Base-by-base conservation (phyloP, 352 stramenopile species). In the Phytophthora sansomeana region DNA sequence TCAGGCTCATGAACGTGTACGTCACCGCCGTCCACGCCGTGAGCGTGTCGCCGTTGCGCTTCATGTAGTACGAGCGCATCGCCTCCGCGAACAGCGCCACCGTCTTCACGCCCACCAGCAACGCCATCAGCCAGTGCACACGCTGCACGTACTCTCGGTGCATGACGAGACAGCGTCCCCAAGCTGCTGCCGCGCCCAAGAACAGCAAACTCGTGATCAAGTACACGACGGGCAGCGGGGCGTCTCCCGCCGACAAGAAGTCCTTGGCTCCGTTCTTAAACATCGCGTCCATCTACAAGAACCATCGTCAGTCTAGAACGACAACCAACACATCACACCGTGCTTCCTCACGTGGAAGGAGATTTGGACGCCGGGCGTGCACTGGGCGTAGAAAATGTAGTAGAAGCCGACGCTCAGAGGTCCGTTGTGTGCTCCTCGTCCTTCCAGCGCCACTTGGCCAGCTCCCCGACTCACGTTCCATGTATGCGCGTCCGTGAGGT, bases 41-140 rank as follows among this genome's bases (percentile, higher is more conserved):
- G 21, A 95, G 67, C 49, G 93, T 91, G 69, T 98, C 87, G 8
- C 97, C 97, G 51, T 97, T 95, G 13, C 89, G 74, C 61, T 97
- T 95, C 82, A 99, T 98, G 77, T 97, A 98, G 78, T 98, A 97
- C 67, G 96, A 98, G 47, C 95, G 89, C 76, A 98, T 89, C 14
- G 90, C 87, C 75, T 99, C 96, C 69, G 95, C 96, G 53, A 99
- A 96, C n/a, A 98, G 72, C 30, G 92, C 90, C 16, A 98, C 33
- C 8, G 84, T 85, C 75, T 99, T 99, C 61, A 99, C 80, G 14
- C 89, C 65, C 38, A 99, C 69, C 36, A 99, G 74, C 9, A 96
- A 61, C 1, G 90, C 87, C 97, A 99, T 99, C 28, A 99, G 74
- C 70, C 98, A 88, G 78, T 99, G 97, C 60, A 99, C 52, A 13